phyloP scores from a whole-genome alignment of 2,329 filamentous ascomycete genomes.

The Penicillium sp. region DNA sequence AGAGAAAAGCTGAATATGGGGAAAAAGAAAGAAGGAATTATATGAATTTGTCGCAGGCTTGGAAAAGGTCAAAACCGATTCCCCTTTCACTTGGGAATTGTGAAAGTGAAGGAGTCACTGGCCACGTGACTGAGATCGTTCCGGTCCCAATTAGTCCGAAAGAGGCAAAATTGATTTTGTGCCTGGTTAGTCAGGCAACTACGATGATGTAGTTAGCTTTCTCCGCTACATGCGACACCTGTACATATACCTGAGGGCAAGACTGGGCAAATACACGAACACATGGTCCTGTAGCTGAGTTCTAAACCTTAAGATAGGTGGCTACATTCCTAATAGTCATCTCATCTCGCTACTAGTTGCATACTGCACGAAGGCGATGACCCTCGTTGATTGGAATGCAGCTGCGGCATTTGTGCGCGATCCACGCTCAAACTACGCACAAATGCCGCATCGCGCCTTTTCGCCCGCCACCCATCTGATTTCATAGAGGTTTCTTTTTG shows the following conservation, averaged over 20 bases:
- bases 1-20: too few relatives aligned
- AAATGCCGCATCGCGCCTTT: slow-evolving; percentile 31
- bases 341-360: neutral
- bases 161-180: too few relatives aligned
- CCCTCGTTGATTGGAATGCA: slow-evolving; percentile 20
- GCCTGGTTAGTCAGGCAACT: too few relatives aligned
- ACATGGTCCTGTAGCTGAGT: neutral
- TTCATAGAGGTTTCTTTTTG: slow-evolving; percentile 15
- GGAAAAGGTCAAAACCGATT: too few relatives aligned
- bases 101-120: too few relatives aligned
- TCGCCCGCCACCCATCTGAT: slow-evolving; percentile 8
- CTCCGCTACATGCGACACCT: too few relatives aligned
- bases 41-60: too few relatives aligned
- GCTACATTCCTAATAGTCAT: slow-evolving; percentile 6
- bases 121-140: too few relatives aligned
- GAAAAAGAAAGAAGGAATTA: too few relatives aligned
- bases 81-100: too few relatives aligned
- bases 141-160: too few relatives aligned
- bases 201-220: too few relatives aligned
- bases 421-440: slow-evolving; percentile 27
- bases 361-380: slow-evolving; percentile 17
- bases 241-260: neutral
- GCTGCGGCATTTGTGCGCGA: slow-evolving; percentile 38
- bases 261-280: neutral
- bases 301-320: neutral